Evolutionary conservation across 2,329 filamentous ascomycete genomes (phyloP), one percentile per base, ranked within the genome.

Genomic region (Colletotrichum eleusines): DNA sequence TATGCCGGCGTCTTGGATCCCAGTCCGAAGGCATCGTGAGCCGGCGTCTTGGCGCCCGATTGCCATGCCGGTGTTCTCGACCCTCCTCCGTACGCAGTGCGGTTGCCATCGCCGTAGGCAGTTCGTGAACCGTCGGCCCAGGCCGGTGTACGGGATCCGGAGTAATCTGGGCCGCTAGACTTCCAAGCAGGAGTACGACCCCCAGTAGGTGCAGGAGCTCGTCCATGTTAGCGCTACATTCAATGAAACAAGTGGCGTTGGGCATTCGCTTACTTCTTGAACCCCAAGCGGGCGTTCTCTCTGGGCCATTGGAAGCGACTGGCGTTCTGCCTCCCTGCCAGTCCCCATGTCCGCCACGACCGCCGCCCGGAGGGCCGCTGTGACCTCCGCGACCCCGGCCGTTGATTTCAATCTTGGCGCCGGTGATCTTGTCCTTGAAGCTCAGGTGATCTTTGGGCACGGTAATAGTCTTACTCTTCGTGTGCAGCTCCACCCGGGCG

Each of bases 401-500:
- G 68, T 88, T 88, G 68, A 93, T 89, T 74, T 95, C 92, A 72
- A 97, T 92, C n/a, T 88, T 88, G 66, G 91, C 89, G 55, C 94
- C 95, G 5, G 92, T 95, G 66, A 92, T 82, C 73, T 89, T 93
- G 84, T 99, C 95, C 80, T 95, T 95, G 82, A 97, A 92, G 31
- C 89, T 89, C n/a, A 99, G 84, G 68, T 92, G 89, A 14, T 92
- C 91, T 78, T 97, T 97, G 26, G 90, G 88, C 44, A 98, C 89
- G 9, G 92, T 94, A 72, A 98, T 90, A 20, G 93, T 92, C 85
- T 98, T 98, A 82, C 91, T 94, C 84, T 97, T 97, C 7, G 95
- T 95, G 79, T 98, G 95, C 48, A 99, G 84, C 82, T 99, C 96
- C 51, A 99, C 92, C 73, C 95, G 92, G 38, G 94, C 95, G 76